Percentiles rank a stretch among this genome's conserved stretches.
These are phyloP conservation scores for Lachnellula occidentalis DNA, from an alignment of 2,329 filamentous ascomycete genomes.

Conservation along the genomic window DNA sequence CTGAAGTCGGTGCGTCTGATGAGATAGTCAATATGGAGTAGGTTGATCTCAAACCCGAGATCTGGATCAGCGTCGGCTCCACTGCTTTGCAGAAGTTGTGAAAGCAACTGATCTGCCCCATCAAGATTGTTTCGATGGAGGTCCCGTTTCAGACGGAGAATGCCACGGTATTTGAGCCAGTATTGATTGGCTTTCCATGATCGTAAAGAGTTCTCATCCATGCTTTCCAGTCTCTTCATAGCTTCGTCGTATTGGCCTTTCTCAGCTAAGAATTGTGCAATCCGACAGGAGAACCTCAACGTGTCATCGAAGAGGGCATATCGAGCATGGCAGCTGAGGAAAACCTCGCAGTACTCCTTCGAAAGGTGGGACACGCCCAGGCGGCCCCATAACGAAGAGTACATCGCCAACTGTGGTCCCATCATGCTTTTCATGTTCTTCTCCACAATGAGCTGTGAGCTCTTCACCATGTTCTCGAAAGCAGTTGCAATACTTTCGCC, in stretches of 20 bases:
- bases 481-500: conserved; percentile 60
- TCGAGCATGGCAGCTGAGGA: conserved; percentile 66
- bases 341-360: conserved; percentile 61
- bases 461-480: conserved; percentile 74
- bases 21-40: conserved; percentile 54
- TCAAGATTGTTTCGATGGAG: conserved; percentile 52
- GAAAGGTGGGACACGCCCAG: conserved; percentile 59
- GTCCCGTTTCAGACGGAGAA: conserved; percentile 60
- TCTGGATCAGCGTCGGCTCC: conserved; percentile 49
- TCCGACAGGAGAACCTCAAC: conserved; percentile 67
- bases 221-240: conserved; percentile 50
- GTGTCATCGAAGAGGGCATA: conserved; percentile 68
- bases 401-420: conserved; percentile 67
- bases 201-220: conserved; percentile 58
- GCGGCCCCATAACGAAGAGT: conserved; percentile 68
- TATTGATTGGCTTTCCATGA: conserved; percentile 75
- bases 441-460: conserved; percentile 74
- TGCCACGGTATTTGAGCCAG: conserved; percentile 59
- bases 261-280: conserved; percentile 60
- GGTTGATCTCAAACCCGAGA: conserved; percentile 51
- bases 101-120: conserved; percentile 51
- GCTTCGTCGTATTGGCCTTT: conserved; percentile 68
- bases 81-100: conserved; percentile 43
- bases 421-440: conserved; percentile 68
- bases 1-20: conserved; percentile 47